Evolutionary conservation across 2,329 filamentous ascomycete species (phyloP).

Genomic region (Claviceps pazoutovae): DNA sequence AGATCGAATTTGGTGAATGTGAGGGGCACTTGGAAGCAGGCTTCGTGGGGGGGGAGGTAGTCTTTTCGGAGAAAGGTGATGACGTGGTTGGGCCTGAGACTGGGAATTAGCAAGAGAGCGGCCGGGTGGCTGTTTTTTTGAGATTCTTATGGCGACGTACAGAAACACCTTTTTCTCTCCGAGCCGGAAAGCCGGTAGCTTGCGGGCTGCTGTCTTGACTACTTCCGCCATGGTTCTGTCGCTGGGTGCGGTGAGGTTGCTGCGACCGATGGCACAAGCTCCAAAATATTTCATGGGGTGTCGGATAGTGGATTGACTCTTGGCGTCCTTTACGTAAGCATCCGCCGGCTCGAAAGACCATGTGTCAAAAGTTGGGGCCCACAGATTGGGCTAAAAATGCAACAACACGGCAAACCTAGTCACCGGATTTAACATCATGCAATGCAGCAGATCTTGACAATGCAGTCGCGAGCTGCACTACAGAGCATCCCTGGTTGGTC

Average conservation of each 20-base stretch:
- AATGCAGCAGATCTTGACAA: too few species aligned
- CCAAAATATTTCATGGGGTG: slow-evolving; percentile 4
- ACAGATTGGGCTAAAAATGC: too few species aligned
- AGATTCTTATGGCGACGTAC: slow-evolving; percentile 21
- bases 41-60: slow-evolving; percentile 62
- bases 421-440: too few species aligned
- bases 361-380: too few species aligned
- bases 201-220: slow-evolving; percentile 23
- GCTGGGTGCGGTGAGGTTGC: slow-evolving; percentile 10
- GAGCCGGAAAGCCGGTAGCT: slow-evolving; percentile 30
- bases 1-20: slow-evolving; percentile 93
- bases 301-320: not conserved
- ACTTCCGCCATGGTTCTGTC: slow-evolving; percentile 25
- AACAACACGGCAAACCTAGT: too few species aligned
- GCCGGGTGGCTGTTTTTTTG: not conserved
- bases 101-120: not conserved
- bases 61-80: slow-evolving; percentile 64
- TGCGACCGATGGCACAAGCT: slow-evolving; percentile 5
- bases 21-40: slow-evolving; percentile 81
- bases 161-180: slow-evolving; percentile 42
- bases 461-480: too few species aligned
- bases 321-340: slow-evolving; percentile 7
- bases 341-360: too few species aligned
- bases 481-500: too few species aligned
- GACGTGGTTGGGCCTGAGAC: slow-evolving; percentile 60